Evolutionary conservation across 2,329 filamentous ascomycete species (phyloP), one percentile per base, ranked within the genome.

Genomic region (Epichloe brachyelytri): DNA sequence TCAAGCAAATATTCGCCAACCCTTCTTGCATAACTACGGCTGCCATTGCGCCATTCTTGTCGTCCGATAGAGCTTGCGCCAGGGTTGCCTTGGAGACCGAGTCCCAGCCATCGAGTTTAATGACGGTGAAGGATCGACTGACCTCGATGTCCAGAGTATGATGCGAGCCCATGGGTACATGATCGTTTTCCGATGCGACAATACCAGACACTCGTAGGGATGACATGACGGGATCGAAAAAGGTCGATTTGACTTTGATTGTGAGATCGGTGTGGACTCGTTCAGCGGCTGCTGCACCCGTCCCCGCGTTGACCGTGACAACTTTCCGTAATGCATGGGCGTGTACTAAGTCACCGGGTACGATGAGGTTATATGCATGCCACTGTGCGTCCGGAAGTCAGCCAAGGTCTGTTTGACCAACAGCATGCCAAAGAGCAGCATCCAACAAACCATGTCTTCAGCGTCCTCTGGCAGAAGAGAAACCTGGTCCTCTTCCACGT

Each of bases 1-100:
- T 85, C 20, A 90, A 75, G 65, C 86, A 91, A 56, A 93, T 86
- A 65, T 90, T 88, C 52, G 88, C 86, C 15, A 86, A 67, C 15
- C 86, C 86, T 61, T 97, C 91, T 60, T 95, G 87, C 85, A 98
- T 91, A 22, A 97, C 86, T 1, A 97, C 84, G 0, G 93, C 91
- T 51, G 89, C 88, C 17, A 95, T 77, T 55, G 91, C 85, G 1
- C 88, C 89, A 55, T 86, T 82, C 61, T 84, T 83, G 57, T 88
- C 84, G 58, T 86, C 81, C 59, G 87, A 83, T 14, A 91, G 76
- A 1, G 89, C 85, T 64, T 95, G 88, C 51, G 79, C 75, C 11
- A 98, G 76, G 44, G 86, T 84, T 53, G 86, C 82, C 46, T 85
- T 72, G 3, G 90, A 87, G 11, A 98, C 82, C 58, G 85, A 90